These are phyloP conservation scores for Termitomyces sp. DNA, from an alignment of 768 basidiomycete species.

Conservation along the genomic window DNA sequence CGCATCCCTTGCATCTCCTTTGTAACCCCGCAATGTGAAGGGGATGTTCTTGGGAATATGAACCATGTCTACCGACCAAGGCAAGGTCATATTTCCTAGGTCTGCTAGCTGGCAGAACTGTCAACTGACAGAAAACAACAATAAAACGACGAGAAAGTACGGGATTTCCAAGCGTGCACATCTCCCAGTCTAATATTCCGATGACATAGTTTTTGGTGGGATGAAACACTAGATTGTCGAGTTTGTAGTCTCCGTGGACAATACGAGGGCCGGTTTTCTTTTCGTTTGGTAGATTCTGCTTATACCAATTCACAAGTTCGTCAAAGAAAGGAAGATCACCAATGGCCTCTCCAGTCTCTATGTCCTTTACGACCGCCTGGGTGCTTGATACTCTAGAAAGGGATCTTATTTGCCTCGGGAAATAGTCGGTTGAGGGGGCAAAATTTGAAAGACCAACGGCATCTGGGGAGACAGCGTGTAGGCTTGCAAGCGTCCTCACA, in stretches of 20 bases:
- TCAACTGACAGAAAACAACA: neutral
- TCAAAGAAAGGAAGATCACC: conserved; percentile 75
- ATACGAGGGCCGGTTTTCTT: conserved; percentile 69
- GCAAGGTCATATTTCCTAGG: conserved; percentile 83
- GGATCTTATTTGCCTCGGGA: conserved; percentile 90
- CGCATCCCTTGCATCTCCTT: conserved; percentile 46
- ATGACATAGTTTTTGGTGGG: conserved; percentile 88
- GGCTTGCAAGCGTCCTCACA: conserved; percentile 59
- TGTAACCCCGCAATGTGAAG: conserved; percentile 49
- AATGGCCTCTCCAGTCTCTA: conserved; percentile 50
- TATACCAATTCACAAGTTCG: conserved; percentile 75
- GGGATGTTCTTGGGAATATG: conserved; percentile 25
- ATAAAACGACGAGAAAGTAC: conserved; percentile 35
- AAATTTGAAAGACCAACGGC: conserved; percentile 65
- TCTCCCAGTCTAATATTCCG: conserved; percentile 95
- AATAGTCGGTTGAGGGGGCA: conserved; percentile 75
- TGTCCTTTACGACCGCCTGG: conserved; percentile 64
- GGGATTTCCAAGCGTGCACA: conserved; percentile 91
- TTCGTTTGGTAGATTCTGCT: conserved; percentile 70
- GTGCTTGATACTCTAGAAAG: conserved; percentile 75
- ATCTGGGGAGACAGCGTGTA: conserved; percentile 58
- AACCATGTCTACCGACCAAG: conserved; percentile 59
- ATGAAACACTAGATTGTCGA: conserved; percentile 97
- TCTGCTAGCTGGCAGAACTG: conserved; percentile 60
- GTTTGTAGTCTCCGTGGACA: conserved; percentile 96